Percentiles rank a stretch among this genome's conserved stretches.
Conservation (phyloP, 805 yeast species). For the Metschnikowia henanensis region DNA sequence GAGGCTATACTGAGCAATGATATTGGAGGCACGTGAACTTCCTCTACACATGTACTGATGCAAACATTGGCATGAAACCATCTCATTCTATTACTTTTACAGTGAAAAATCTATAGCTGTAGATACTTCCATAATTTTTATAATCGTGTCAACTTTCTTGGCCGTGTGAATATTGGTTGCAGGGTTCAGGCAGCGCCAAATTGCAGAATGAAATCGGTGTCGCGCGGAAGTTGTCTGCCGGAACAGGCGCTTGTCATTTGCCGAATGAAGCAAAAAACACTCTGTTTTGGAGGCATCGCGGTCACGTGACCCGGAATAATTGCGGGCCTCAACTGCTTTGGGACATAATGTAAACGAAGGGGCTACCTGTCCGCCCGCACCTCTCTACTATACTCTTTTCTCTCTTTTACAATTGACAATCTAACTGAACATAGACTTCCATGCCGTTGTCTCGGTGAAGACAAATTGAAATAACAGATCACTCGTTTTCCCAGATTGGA, state of each 20-base stretch:
- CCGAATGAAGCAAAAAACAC: neutral
- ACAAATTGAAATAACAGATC: neutral
- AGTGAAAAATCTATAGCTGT: too few relatives aligned
- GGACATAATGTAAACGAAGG: conserved; percentile 7
- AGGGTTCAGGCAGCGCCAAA: neutral
- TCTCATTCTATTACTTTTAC: too few relatives aligned
- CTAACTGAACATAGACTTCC: neutral
- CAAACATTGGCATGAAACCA: too few relatives aligned
- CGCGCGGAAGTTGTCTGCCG: conserved; percentile 2
- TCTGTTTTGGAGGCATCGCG: neutral
- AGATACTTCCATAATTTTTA: too few relatives aligned
- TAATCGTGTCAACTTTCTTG: too few relatives aligned
- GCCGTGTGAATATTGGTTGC: too few relatives aligned
- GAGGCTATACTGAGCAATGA: conserved; percentile 8
- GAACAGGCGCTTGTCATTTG: conserved; percentile 4
- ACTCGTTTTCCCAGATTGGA: neutral
- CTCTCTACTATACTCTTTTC: neutral
- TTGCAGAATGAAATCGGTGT: neutral
- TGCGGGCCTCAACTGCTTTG: neutral
- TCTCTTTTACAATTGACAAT: neutral
- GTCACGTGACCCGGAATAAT: conserved; percentile 3
- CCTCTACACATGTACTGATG: too few relatives aligned
- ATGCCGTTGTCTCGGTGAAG: neutral
- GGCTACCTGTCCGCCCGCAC: neutral
- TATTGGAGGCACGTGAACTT: too few relatives aligned